A percentile compares a stretch with the other conserved stretches of the same genome.
Evolutionary conservation across 768 basidiomycete genomes (phyloP).

Genomic region (Pisolithus albus): DNA sequence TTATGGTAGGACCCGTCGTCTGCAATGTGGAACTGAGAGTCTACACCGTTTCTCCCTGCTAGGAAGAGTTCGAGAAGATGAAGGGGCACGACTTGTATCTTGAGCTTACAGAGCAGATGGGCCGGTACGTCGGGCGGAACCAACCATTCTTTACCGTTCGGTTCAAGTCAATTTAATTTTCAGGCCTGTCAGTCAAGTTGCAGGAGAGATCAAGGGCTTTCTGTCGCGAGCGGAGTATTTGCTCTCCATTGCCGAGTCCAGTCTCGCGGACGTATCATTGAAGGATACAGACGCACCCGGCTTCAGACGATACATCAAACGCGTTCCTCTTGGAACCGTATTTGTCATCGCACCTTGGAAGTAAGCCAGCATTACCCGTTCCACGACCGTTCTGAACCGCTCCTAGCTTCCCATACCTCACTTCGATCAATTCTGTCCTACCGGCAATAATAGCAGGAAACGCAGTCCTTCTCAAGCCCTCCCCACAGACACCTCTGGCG

Average conservation of each 20-base stretch:
- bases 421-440: constrained; percentile 84
- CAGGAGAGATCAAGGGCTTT: constrained; percentile 77
- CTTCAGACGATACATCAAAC: constrained; percentile 76
- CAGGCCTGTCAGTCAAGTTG: constrained; percentile 72
- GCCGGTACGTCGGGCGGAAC: constrained; percentile 51
- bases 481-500: constrained; percentile 89
- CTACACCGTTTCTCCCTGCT: neutral
- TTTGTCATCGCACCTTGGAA: constrained; percentile 92
- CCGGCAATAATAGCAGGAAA: constrained; percentile 91
- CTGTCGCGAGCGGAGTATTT: constrained; percentile 79
- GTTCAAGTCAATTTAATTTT: neutral
- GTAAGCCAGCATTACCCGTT: constrained; percentile 36
- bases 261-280: constrained; percentile 69
- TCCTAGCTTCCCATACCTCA: constrained; percentile 79
- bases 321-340: constrained; percentile 80
- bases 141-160: neutral
- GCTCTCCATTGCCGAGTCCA: constrained; percentile 71
- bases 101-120: constrained; percentile 88
- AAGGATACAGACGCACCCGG: constrained; percentile 76
- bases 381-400: neutral
- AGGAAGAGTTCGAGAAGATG: constrained; percentile 45
- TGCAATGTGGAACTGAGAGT: neutral
- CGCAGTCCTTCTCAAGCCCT: constrained; percentile 87
- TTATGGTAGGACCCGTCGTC: constrained; percentile 46
- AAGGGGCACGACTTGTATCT: constrained; percentile 52